Evolutionary conservation across 352 stramenopile species (phyloP).

Genomic region (Pythium myriotylum): DNA sequence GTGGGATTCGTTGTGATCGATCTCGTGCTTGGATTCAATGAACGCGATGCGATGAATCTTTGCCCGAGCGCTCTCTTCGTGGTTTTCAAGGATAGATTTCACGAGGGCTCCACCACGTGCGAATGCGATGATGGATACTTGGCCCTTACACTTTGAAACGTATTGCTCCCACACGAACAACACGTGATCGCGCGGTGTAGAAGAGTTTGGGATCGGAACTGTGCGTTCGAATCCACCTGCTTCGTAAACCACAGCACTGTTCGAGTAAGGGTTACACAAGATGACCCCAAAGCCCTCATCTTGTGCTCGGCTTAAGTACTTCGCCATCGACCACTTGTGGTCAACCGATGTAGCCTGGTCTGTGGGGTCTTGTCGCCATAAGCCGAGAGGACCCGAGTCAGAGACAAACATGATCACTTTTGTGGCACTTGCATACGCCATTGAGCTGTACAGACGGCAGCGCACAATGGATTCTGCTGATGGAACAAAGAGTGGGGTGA

Average conservation of each 20-base stretch:
- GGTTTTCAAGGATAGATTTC: conserved; percentile 84
- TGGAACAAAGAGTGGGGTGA: conserved; percentile 83
- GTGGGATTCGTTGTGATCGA: conserved; percentile 76
- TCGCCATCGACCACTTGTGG: conserved; percentile 89
- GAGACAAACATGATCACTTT: conserved; percentile 87
- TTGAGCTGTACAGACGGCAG: conserved; percentile 87
- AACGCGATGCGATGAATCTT: conserved; percentile 85
- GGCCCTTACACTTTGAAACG: conserved; percentile 75
- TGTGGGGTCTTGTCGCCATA: conserved; percentile 82
- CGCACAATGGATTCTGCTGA: conserved; percentile 86
- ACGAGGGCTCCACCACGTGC: conserved; percentile 78
- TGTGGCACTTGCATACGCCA: conserved; percentile 86
- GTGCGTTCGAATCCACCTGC: conserved; percentile 84
- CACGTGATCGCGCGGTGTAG: conserved; percentile 83
- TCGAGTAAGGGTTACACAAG: conserved; percentile 88
- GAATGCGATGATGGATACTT: conserved; percentile 87
- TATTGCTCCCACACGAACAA: conserved; percentile 90
- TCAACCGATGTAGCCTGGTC: conserved; percentile 58
- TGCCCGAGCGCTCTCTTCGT: conserved; percentile 69
- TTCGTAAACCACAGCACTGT: conserved; percentile 89
- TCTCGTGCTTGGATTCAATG: conserved; percentile 89
- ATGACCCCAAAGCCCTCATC: conserved; percentile 87
- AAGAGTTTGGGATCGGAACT: conserved; percentile 84
- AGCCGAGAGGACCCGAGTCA: conserved; percentile 79
- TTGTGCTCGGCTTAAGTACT: conserved; percentile 82